These are phyloP conservation scores for Arachnopeziza araneosa DNA, from an alignment of 2,329 filamentous ascomycete species.

Conservation along the genomic window DNA sequence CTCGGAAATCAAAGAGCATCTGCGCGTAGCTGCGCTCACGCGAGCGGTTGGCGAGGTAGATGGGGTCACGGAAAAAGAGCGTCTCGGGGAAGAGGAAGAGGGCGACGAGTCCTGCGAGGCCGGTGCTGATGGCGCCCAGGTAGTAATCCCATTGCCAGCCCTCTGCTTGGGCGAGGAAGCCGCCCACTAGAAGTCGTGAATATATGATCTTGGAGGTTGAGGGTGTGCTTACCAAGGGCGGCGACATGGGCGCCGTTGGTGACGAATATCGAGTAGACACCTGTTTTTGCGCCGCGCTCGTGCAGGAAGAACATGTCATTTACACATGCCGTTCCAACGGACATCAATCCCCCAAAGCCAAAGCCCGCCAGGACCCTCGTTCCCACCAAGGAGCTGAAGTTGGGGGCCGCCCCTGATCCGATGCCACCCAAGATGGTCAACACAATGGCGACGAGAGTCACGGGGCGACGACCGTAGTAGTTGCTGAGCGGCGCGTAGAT, in stretches of 20 bases:
- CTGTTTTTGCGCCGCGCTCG: slow-evolving; percentile 27
- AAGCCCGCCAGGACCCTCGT: slow-evolving; percentile 25
- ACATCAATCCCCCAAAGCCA: slow-evolving; percentile 29
- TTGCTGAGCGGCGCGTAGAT: slow-evolving; percentile 26
- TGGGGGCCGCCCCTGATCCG: slow-evolving; percentile 19
- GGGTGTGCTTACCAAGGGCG: slow-evolving; percentile 20
- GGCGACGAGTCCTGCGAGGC: slow-evolving; percentile 21
- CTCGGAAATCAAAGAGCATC: slow-evolving; percentile 22
- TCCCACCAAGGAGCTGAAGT: slow-evolving; percentile 21
- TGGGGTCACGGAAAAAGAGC: slow-evolving; percentile 26
- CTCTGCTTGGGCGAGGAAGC: slow-evolving; percentile 23
- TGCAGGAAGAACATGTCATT: slow-evolving; percentile 30
- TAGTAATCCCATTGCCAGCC: slow-evolving; percentile 31
- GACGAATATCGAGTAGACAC: slow-evolving; percentile 27
- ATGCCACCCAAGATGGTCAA: slow-evolving; percentile 27
- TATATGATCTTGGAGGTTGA: not conserved
- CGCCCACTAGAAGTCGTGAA: slow-evolving; percentile 20
- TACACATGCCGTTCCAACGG: slow-evolving; percentile 26
- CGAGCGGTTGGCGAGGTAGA: slow-evolving; percentile 18
- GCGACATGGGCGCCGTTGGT: slow-evolving; percentile 29
- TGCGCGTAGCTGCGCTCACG: slow-evolving; percentile 22
- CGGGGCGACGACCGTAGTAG: slow-evolving; percentile 27
- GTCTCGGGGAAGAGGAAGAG: slow-evolving; percentile 30
- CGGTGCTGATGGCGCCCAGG: slow-evolving; percentile 23
- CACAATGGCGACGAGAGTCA: slow-evolving; percentile 24